phyloP scores from a whole-genome alignment of 2,329 filamentous ascomycete species.

The Alternaria arbusti region DNA sequence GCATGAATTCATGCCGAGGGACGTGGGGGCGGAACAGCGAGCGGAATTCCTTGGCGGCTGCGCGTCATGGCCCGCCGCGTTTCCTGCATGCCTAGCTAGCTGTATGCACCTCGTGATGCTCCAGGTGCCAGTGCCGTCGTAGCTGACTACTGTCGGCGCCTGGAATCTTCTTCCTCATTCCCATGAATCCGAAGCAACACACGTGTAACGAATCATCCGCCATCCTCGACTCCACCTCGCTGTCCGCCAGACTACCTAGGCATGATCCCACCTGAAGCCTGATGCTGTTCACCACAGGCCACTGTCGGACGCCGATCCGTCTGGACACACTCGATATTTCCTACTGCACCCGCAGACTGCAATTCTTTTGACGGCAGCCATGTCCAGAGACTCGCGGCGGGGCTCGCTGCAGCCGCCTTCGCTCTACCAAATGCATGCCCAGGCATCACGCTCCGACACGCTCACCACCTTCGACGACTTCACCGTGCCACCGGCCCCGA shows the following conservation, averaged over 20 bases:
- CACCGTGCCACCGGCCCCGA: slow-evolving; percentile 69
- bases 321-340: neutral
- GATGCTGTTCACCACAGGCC: slow-evolving; percentile 25
- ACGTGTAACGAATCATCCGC: slow-evolving; percentile 2
- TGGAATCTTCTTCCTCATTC: neutral
- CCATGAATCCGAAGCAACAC: slow-evolving; percentile 1
- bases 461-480: slow-evolving; percentile 96
- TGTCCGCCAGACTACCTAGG: neutral
- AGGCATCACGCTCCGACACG: slow-evolving; percentile 82
- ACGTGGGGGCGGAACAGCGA: neutral
- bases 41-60: slow-evolving; percentile 10
- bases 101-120: slow-evolving; percentile 9
- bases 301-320: slow-evolving; percentile 10
- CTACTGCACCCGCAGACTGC: slow-evolving; percentile 1
- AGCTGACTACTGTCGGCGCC: slow-evolving; percentile 7
- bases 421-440: slow-evolving; percentile 85
- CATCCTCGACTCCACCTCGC: neutral
- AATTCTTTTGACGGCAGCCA: slow-evolving; percentile 19
- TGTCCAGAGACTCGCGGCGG: slow-evolving; percentile 34
- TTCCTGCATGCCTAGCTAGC: neutral
- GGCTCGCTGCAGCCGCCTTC: slow-evolving; percentile 30
- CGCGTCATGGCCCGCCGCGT: slow-evolving; percentile 17
- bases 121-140: neutral
- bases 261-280: slow-evolving; percentile 20
- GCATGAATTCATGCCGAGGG: neutral